Evolutionary conservation across 106 monocot species (phyloP), one percentile per base, ranked within the genome.

Genomic region (Allium sativum): DNA sequence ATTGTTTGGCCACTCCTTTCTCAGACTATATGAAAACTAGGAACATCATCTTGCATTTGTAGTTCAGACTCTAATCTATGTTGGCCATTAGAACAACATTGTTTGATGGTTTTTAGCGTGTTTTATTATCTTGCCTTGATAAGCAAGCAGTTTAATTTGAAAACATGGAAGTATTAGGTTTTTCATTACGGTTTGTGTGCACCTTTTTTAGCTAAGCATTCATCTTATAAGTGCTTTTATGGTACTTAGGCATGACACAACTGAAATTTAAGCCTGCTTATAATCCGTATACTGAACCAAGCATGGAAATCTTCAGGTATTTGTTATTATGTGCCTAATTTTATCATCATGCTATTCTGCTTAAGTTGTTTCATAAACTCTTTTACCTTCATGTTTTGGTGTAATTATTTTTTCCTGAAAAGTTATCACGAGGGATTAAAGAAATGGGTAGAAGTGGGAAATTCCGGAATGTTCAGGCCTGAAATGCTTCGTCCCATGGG

Each of bases 271-370:
- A 96, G 58, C 90, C 96, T 65, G 96, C 96, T 58, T 96, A 96
- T 66, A 96, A 96, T 79, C 96, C 96, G 11, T 96, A 96, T 61
- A 96, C 96, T 21, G 90, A 90, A 61, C 96, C 96, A 12, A 96
- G 96, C 74, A 91, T 96, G 91, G 96, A 96, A 79, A 91, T 96
- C 67, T 96, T 96, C 87, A 96, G 96, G 96, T 87, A 62, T 13
- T 1, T 1, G 44, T 46, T 14, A 16, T 18, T 21, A 10, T 22
- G 4, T 7, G 7, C 10, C 45, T n/a, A 10, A 48, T 50, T 52
- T 14, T 63, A 12, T 57, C 12, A n/a, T 44, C 8, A 2, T 16
- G 46, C 57, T 48, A 44, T 31, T 31, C 4, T 44, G 20, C 45
- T 65, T 17, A n/a, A 65, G 40, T 59, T 20, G 10, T 54, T 16